phyloP scores from a whole-genome alignment of 2,329 filamentous ascomycete genomes.

The Clarireedia homoeocarpa region DNA sequence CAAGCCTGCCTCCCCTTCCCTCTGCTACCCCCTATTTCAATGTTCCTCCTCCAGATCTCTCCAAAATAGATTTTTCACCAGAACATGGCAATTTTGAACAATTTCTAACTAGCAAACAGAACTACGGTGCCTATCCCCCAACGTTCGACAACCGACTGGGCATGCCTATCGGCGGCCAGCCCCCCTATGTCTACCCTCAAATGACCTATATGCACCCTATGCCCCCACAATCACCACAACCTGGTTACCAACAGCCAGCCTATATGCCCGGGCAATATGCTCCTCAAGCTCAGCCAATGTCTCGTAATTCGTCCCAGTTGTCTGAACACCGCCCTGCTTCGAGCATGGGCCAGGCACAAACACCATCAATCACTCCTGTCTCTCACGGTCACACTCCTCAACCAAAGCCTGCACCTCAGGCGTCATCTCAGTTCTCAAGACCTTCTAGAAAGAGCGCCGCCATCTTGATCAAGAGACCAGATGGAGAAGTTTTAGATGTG shows the following conservation, averaged over 20 bases:
- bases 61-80: conserved; percentile 54
- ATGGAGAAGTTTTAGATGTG: conserved; percentile 69
- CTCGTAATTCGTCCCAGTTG: conserved; percentile 73
- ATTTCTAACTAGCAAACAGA: conserved; percentile 47
- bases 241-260: conserved; percentile 37
- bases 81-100: conserved; percentile 64
- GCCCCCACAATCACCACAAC: conserved; percentile 37
- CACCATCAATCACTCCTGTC: conserved; percentile 26
- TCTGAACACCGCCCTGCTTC: conserved; percentile 51
- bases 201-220: conserved; percentile 42
- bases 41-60: conserved; percentile 8
- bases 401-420: conserved; percentile 37
- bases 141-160: conserved; percentile 39
- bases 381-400: conserved; percentile 51
- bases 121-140: conserved; percentile 43
- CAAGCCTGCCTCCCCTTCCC: conserved; percentile 20
- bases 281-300: conserved; percentile 60
- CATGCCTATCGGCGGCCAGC: conserved; percentile 32
- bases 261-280: conserved; percentile 30
- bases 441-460: conserved; percentile 54
- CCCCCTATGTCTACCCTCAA: conserved; percentile 36
- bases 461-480: conserved; percentile 76
- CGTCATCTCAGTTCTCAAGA: conserved; percentile 23
- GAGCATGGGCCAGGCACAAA: conserved; percentile 30
- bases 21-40: conserved; percentile 24